These are phyloP conservation scores for Venturia nashicola DNA, from an alignment of 2,329 filamentous ascomycete genomes.

Conservation along the genomic window DNA sequence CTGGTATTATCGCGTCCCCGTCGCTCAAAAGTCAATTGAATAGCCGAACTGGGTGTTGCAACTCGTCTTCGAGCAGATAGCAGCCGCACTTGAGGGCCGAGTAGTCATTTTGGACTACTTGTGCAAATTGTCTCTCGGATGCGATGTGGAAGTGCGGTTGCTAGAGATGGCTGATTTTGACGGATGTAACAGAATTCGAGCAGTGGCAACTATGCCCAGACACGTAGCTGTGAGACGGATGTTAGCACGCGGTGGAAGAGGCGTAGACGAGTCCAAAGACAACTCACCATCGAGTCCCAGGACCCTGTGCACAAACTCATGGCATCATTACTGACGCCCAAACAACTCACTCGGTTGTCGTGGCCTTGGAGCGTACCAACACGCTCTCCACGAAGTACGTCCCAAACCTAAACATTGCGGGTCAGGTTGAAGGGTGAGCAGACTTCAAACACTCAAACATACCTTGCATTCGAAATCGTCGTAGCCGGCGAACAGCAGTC, in stretches of 20 bases:
- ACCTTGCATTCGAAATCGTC: slow-evolving; percentile 99
- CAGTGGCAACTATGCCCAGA: slow-evolving; percentile 34
- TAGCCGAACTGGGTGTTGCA: neutral
- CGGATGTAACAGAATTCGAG: neutral
- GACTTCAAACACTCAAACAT: slow-evolving; percentile 22
- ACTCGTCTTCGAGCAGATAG: neutral
- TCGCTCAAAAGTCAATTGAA: neutral
- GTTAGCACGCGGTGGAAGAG: slow-evolving; percentile 1
- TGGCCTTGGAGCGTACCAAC: slow-evolving; percentile 94
- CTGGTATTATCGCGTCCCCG: neutral
- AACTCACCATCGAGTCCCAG: slow-evolving; percentile 93
- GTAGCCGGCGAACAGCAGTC: slow-evolving; percentile 91
- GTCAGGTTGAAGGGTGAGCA: neutral
- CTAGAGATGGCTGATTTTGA: neutral
- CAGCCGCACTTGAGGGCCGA: neutral
- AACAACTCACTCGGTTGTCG: slow-evolving; percentile 96
- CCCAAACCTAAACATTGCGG: slow-evolving; percentile 66
- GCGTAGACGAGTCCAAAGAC: slow-evolving; percentile 8
- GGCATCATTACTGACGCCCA: slow-evolving; percentile 97
- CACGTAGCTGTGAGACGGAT: slow-evolving; percentile 29
- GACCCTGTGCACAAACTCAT: slow-evolving; percentile 99
- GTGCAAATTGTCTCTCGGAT: neutral
- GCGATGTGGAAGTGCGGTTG: neutral
- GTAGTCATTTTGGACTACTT: neutral
- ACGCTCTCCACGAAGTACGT: slow-evolving; percentile 90